Conservation (phyloP, 2,329 filamentous ascomycete species). For the Ascosphaera apis region DNA sequence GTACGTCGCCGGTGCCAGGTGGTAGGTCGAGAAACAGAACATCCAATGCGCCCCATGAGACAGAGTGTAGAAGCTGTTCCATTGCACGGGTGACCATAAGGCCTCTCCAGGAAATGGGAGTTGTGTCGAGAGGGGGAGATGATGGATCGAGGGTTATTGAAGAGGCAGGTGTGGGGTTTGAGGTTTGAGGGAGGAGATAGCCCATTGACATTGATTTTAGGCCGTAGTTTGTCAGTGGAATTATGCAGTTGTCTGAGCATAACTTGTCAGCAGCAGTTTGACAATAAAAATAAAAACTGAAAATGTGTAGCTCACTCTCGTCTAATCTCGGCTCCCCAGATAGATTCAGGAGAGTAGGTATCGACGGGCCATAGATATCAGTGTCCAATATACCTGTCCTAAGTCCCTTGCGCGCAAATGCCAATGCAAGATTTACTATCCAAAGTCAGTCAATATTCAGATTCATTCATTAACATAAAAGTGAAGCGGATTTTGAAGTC, state of each 20-base stretch:
- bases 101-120: constrained; percentile 82
- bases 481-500: not conserved
- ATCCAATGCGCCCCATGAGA: constrained; percentile 80
- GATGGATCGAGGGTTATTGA: constrained; percentile 15
- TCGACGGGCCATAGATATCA: constrained; percentile 89
- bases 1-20: constrained; percentile 84
- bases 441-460: constrained; percentile 1
- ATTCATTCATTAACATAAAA: not conserved
- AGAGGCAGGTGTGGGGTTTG: constrained; percentile 29
- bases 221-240: constrained; percentile 83
- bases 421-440: constrained; percentile 57
- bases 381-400: constrained; percentile 77
- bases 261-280: not conserved
- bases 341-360: constrained; percentile 72
- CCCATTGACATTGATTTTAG: constrained; percentile 99
- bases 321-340: constrained; percentile 57
- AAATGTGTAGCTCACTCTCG: constrained; percentile 30
- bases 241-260: constrained; percentile 29
- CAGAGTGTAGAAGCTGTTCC: constrained; percentile 83
- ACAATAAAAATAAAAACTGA: not conserved
- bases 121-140: constrained; percentile 22
- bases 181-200: constrained; percentile 54
- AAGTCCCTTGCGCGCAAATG: constrained; percentile 61
- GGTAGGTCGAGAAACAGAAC: constrained; percentile 76
- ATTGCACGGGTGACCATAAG: constrained; percentile 96